These are phyloP conservation scores for Sporobolomyces pararoseus DNA, from an alignment of 768 basidiomycete species.

Conservation along the genomic window DNA sequence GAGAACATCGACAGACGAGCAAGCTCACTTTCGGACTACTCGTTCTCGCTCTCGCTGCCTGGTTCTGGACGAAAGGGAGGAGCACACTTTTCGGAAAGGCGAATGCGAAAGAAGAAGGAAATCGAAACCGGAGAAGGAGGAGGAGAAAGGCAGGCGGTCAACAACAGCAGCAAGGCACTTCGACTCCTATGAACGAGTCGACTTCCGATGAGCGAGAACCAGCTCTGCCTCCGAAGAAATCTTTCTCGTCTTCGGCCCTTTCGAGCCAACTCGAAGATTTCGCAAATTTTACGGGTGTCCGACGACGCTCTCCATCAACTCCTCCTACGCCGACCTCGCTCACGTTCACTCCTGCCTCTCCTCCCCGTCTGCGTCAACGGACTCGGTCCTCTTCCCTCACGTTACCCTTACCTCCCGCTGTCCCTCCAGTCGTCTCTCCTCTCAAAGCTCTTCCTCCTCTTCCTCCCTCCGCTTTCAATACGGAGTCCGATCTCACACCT, in stretches of 20 bases:
- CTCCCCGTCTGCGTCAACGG: constrained; percentile 2
- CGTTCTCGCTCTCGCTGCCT: constrained; percentile 15
- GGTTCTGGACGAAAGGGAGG: constrained; percentile 31
- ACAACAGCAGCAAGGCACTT: background rate
- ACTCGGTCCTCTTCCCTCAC: constrained; percentile 24
- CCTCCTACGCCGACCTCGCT: constrained; percentile 29
- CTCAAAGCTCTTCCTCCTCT: constrained; percentile 35
- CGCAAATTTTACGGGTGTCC: background rate
- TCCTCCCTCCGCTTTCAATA: constrained; percentile 9
- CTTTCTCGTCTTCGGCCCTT: background rate
- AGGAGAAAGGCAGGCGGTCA: constrained; percentile 2
- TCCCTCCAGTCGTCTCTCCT: background rate
- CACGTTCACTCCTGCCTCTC: background rate
- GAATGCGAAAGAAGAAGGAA: background rate
- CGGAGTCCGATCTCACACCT: background rate
- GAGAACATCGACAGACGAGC: background rate
- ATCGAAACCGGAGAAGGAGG: background rate
- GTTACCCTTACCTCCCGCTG: constrained; percentile 1
- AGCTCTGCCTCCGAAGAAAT: constrained; percentile 5
- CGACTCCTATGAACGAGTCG: background rate
- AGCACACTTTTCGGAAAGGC: background rate
- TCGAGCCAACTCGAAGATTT: background rate
- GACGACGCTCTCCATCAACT: constrained; percentile 29
- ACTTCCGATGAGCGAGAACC: constrained; percentile 11
- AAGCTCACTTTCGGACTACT: constrained; percentile 15